Evolutionary conservation across 192 early-diverging fungal genomes (phyloP).

Genomic region (Backusella westeae): DNA sequence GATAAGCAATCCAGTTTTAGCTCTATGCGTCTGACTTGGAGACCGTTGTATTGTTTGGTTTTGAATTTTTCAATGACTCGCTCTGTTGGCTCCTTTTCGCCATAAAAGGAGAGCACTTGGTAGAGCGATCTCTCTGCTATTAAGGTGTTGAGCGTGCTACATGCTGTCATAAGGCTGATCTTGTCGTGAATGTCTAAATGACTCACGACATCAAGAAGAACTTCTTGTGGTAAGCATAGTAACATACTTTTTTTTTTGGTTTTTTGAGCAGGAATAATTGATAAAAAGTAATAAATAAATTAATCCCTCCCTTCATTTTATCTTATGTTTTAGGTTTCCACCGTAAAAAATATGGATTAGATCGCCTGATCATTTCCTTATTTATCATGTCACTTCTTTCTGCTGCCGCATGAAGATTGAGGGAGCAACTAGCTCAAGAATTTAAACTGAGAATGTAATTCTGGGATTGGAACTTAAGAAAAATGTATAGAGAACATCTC

Average conservation of each 20-base stretch:
- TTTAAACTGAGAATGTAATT: slow-evolving; percentile 2
- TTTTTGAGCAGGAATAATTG: too few relatives aligned
- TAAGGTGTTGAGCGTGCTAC: background rate
- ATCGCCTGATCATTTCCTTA: too few relatives aligned
- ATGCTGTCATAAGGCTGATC: background rate
- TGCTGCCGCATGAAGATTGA: background rate
- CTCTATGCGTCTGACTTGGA: background rate
- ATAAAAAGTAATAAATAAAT: background rate
- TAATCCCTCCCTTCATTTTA: too few relatives aligned
- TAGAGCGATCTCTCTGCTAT: background rate
- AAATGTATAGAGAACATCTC: background rate
- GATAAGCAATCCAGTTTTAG: background rate
- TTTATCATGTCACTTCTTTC: too few relatives aligned
- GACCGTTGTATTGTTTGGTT: background rate
- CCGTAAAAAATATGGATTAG: too few relatives aligned
- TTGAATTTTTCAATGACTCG: background rate
- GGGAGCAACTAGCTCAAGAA: background rate
- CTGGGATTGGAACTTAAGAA: background rate
- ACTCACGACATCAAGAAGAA: background rate
- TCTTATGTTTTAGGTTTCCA: too few relatives aligned
- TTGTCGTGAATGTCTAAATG: background rate
- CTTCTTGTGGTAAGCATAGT: too few relatives aligned
- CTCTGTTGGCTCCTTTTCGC: background rate
- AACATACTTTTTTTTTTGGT: too few relatives aligned
- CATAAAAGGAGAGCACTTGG: background rate